Evolutionary conservation across 208 protist genomes (phyloP), one percentile per base, ranked within the genome.

Genomic region (Wallacemonas collosoma): DNA sequence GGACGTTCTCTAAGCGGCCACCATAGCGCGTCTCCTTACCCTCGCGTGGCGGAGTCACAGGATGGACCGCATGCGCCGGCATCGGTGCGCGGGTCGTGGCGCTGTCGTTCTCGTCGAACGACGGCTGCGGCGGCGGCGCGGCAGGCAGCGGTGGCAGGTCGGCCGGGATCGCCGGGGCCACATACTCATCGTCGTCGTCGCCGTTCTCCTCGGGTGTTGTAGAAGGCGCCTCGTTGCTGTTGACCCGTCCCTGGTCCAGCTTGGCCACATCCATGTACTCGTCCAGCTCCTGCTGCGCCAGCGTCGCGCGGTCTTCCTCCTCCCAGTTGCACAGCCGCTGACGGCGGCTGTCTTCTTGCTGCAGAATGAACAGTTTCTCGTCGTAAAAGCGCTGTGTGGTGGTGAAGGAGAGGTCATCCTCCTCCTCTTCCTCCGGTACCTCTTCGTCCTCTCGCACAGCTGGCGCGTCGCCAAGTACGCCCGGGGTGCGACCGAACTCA

Each of bases 381-480:
- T 93, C 88, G 75, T 89, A 72, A 74, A 86, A 93, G 68, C 81
- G 80, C 75, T 93, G 88, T 51, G 85, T 93, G 43, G 72, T 91
- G 35, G 88, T 93, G 83, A 81, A 91, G 75, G 75, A 87, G 45
- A 89, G 76, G 53, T 73, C 61, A 50, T 88, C 81, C 8, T 68
- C 56, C n/a, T 86, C 80, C 4, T 71, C 68, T 11, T 71, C 64
- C 26, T 82, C 72, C 0, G 60, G 41, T 41, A 15, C 60, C 57
- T 39, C 57, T 5, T 17, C 5, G 40, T 65, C 43, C 53, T 14
- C 60, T 14, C 11, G 3, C 6, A 11, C 2, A 35, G 12, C 8
- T 3, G 15, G 40, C 14, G 41, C 60, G 11, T 15, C 50, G 41
- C 40, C n/a, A 41, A 17, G 60, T 38, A 17, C 50, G 41, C 4